Evolutionary conservation across 2,329 filamentous ascomycete species (phyloP).

Genomic region (Ophiostoma sp.): DNA sequence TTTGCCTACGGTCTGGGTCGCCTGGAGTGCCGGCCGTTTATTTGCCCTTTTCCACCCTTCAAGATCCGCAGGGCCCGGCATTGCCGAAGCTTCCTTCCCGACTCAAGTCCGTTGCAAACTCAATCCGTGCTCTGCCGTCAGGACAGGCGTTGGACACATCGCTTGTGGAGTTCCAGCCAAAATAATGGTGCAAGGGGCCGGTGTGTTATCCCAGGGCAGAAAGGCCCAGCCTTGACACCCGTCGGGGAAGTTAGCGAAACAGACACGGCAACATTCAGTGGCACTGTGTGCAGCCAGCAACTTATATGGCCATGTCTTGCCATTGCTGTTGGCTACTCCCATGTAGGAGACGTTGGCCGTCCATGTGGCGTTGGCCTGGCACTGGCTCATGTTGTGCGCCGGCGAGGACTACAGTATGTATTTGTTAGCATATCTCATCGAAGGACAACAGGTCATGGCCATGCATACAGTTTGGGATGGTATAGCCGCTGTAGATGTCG

Average conservation of each 20-base stretch:
- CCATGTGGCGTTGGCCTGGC: slow-evolving; percentile 17
- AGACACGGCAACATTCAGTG: slow-evolving; percentile 24
- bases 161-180: slow-evolving; percentile 26
- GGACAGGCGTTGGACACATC: slow-evolving; percentile 21
- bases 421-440: neutral
- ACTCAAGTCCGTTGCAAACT: slow-evolving; percentile 16
- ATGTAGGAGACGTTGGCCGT: slow-evolving; percentile 25
- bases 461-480: neutral
- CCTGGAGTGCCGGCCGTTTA: neutral
- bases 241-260: slow-evolving; percentile 12
- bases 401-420: neutral
- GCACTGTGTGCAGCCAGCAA: slow-evolving; percentile 13
- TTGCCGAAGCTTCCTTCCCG: slow-evolving; percentile 21
- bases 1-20: neutral
- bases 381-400: neutral
- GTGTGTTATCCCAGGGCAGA: slow-evolving; percentile 26
- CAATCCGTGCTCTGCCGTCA: slow-evolving; percentile 22
- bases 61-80: slow-evolving; percentile 26
- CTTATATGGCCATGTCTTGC: slow-evolving; percentile 26
- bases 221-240: slow-evolving; percentile 30
- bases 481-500: neutral
- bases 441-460: neutral
- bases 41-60: neutral
- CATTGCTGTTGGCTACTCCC: slow-evolving; percentile 20
- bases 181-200: slow-evolving; percentile 28